Base-by-base conservation (phyloP, 176 grass and related monocot genomes). In the Musa beccarii region DNA sequence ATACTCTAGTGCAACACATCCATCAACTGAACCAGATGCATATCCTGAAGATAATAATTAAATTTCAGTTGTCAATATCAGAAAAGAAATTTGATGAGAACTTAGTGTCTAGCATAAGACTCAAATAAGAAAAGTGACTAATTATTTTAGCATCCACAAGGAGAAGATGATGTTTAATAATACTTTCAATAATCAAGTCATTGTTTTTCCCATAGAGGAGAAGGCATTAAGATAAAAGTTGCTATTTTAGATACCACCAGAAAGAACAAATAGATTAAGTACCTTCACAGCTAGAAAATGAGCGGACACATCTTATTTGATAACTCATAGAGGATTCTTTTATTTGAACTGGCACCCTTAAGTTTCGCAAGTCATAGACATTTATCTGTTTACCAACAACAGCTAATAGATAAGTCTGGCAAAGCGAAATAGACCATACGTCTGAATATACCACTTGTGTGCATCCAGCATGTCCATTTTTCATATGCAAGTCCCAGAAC, bases 1-100 rank as follows among this genome's bases (percentile, higher is more conserved):
- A 75, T 90, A 86, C 53, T 95, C 88, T 54, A 95, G 14, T 29
- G 81, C 83, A 80, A 90, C 91, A 71, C 19, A 66, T 29, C 91
- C 88, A 73, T 88, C 85, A 10, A 88, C 69, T 63, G 85, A 87
- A 43, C 85, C 91, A 25, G 62, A 72, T 10, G 59, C 68, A 59
- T 88, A 95, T 71, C 88, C 91, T 95, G 79, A 51, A 70, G 55
- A 70, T 25, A 51, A 51, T 66, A 21, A 9, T 52, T 80, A 83
- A 79, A 49, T 52, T 61, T 51, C 16, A 51, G 9, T 51, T 51
- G 11, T 50, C 25, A 51, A 68, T 68, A 14, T 14, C 15, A 26
- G 34, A 22, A 22, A 68, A 68, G 34, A 22, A 67, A 67, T 29
- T 67, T 9, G 5, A 67, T 67, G 11, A 43, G 25, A 67, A 67